Conservation (phyloP, 2,329 filamentous ascomycete genomes). For the Diplodia sapinea region DNA sequence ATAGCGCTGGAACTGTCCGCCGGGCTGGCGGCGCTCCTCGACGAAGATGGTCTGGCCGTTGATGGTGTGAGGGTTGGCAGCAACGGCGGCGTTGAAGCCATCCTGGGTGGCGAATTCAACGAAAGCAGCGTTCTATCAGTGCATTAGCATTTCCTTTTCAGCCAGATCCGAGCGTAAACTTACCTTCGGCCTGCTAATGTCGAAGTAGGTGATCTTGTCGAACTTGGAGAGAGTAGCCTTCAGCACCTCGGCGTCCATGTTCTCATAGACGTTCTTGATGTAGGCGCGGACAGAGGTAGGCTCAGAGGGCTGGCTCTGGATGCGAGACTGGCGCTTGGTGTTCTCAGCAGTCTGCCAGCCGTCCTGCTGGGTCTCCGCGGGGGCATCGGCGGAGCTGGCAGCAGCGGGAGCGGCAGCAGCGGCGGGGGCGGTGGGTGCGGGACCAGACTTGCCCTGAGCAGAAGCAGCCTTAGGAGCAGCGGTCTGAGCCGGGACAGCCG, state of each 20-base stretch:
- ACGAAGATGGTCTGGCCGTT: slow-evolving; percentile 83
- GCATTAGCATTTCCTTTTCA: slow-evolving; percentile 33
- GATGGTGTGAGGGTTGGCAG: slow-evolving; percentile 83
- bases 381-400: slow-evolving; percentile 38
- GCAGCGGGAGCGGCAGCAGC: slow-evolving; percentile 43
- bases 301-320: slow-evolving; percentile 69
- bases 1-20: slow-evolving; percentile 46
- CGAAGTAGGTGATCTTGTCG: slow-evolving; percentile 67
- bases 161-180: slow-evolving; percentile 35
- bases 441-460: slow-evolving; percentile 30
- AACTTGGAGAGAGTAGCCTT: slow-evolving; percentile 73
- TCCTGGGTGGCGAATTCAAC: slow-evolving; percentile 86
- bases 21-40: slow-evolving; percentile 78
- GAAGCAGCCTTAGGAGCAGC: slow-evolving; percentile 43
- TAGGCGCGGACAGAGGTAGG: slow-evolving; percentile 83
- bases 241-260: slow-evolving; percentile 77
- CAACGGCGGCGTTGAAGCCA: slow-evolving; percentile 81
- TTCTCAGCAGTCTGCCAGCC: slow-evolving; percentile 92
- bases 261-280: slow-evolving; percentile 94
- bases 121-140: slow-evolving; percentile 87
- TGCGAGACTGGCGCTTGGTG: slow-evolving; percentile 81
- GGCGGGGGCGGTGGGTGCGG: slow-evolving; percentile 36
- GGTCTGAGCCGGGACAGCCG: slow-evolving; percentile 44
- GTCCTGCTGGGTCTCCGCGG: slow-evolving; percentile 49
- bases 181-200: slow-evolving; percentile 77